Evolutionary conservation across 1,284 basidiomycete genomes (phyloP), one percentile per base, ranked within the genome.

Genomic region (Irpex sp.): DNA sequence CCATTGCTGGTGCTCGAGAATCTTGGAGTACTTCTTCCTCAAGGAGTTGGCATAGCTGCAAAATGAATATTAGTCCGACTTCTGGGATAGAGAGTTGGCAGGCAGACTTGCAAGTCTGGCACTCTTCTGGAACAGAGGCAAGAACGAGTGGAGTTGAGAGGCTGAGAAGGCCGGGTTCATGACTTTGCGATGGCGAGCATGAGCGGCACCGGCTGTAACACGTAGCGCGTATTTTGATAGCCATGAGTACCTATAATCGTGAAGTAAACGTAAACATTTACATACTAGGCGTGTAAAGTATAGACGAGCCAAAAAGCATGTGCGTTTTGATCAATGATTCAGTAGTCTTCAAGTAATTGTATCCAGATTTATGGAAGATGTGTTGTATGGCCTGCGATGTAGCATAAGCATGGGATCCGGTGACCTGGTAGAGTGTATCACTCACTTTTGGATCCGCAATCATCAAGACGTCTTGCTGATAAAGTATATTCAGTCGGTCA

Each of bases 81-180:
- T 9, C 21, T 1, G 21, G 21, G 21, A 26, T 26, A 26, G 21
- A 26, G 21, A 26, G 21, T 3, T n/a, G 3, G n/a, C n/a, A 1
- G 40, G 2, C 40, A 44, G n/a, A n/a, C n/a, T 11, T n/a, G 3
- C n/a, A 11, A 11, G 9, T 3, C 9, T 37, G 0, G 63, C 60
- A 34, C 62, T 62, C 3, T 59, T 51, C 8, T 67, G 67, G 56
- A 74, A 71, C 13, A 71, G n/a, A 0, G 70, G 68, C 11, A 71
- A 55, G 60, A 71, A 72, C 3, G 65, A 60, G 0, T 66, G 66
- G 4, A 73, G 57, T 7, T 70, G 69, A 1, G 63, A n/a, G 0
- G 67, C 60, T 17, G 65, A 62, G 65, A 75, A 75, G 0, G 73
- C 70, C 0, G 73, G 73, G 37, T 67, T 70, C 69, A 75, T 74